Base-by-base conservation (phyloP, 305 asterid genomes). In the Fraxinus baroniana region DNA sequence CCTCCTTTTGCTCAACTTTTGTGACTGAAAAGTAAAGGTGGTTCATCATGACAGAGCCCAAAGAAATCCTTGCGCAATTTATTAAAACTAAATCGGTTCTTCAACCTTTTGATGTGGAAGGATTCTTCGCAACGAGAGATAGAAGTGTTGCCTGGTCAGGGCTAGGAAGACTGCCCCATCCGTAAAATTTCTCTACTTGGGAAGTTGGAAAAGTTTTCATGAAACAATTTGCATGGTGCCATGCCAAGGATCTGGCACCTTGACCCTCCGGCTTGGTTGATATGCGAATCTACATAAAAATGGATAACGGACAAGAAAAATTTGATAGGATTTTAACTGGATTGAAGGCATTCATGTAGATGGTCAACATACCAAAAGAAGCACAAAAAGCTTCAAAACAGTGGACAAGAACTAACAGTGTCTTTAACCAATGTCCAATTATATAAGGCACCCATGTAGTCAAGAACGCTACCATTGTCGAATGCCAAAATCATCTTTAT, bases 201-300 rank as follows among this genome's bases (percentile, higher is more conserved):
- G 88, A 77, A 80, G 83, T 78, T 77, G 91, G 84, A 76, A 91
- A 83, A 49, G 75, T 77, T 84, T 92, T 97, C 89, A 90, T 57
- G 90, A 92, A 91, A 89, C 99, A 96, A 83, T 87, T 95, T 13
- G 95, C 97, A 89, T 96, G 99, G 85, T 94, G 89, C 99, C 98
- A 94, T 8, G 93, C 85, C 86, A 95, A 87, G 72, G 93, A 62
- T 89, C 85, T 91, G 76, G 95, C 83, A 78, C 91, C 92, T 87
- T 93, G 97, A 82, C 94, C 97, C 85, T 91, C 92, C 74, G 97
- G 93, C 86, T 95, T 95, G 79, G 94, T 82, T 81, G 95, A 96
- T 89, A 93, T 88, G 28, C 99, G 97, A 78, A 91, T 90, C 99
- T 96, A 90, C 36, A n/a, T 32, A 20, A 13, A 57, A 18, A 57